Percentiles rank a stretch among this genome's conserved stretches.
These are phyloP conservation scores for Ophiostoma sp. DNA, from an alignment of 2,329 filamentous ascomycete genomes.

Conservation along the genomic window DNA sequence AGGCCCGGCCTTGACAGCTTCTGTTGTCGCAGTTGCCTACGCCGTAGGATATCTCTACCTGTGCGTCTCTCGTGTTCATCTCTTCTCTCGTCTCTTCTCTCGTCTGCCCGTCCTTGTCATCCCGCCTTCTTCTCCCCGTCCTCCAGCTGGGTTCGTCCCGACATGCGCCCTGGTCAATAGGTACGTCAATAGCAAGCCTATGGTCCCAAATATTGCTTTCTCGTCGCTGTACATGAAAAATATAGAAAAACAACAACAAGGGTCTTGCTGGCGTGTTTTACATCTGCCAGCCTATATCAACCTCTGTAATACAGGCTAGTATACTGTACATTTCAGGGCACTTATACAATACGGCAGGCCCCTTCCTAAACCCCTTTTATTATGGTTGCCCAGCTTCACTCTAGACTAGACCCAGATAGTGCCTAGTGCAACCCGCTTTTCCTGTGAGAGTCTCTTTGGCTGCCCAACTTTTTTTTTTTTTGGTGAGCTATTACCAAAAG, in stretches of 20 bases:
- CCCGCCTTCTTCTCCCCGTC: neutral
- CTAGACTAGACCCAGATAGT: slow-evolving; percentile 10
- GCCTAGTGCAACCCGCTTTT: slow-evolving; percentile 19
- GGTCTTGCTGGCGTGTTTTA: slow-evolving; percentile 3
- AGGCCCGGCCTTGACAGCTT: neutral
- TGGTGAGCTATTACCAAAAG: slow-evolving; percentile 11
- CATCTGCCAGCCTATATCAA: neutral
- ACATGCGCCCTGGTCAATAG: neutral
- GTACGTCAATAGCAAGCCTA: slow-evolving; percentile 1
- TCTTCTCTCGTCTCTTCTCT: neutral
- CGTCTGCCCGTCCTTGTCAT: neutral
- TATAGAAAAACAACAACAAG: neutral
- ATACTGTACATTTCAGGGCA: neutral
- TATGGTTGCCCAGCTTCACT: slow-evolving; percentile 14
- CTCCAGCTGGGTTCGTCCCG: neutral
- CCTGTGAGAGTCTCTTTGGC: slow-evolving; percentile 9
- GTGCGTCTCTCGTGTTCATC: neutral
- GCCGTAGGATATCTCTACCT: no score
- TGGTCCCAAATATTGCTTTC: no score
- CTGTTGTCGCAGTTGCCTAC: neutral
- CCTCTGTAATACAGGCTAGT: neutral
- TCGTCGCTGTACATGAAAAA: neutral
- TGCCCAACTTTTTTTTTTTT: neutral
- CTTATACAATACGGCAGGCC: neutral
- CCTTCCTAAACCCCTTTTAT: slow-evolving; percentile 2